Evolutionary conservation across 768 basidiomycete species (phyloP), one percentile per base, ranked within the genome.

Genomic region (Tylopilus rubrobrunneus): DNA sequence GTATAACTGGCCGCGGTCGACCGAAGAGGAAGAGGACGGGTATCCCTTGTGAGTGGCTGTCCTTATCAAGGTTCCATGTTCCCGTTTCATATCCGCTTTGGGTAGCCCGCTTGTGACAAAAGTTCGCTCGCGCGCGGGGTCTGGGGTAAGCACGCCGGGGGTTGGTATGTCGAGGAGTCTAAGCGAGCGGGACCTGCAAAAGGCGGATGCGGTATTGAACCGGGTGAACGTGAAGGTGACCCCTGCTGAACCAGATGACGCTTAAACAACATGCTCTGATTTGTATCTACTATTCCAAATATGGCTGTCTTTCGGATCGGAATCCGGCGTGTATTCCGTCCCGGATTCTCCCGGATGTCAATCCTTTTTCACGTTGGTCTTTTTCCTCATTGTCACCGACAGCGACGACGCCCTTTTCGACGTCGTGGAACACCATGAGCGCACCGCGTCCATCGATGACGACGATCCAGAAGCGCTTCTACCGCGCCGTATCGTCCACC

Each of bases 41-140:
- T 95, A 92, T 75, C 91, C 89, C 1, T 91, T 92, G 90, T 92
- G 63, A 47, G 89, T 81, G 45, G 39, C 54, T 55, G 41, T 56
- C 37, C 57, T 60, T 55, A 60, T 60, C 37, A 52, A 49, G 41
- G 53, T 47, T 48, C n/a, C 28, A 40, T 55, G 40, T 61, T 19
- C 41, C 31, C 27, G 23, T 45, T 55, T 62, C 39, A 60, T 52
- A 15, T 40, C 46, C 37, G 53, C 33, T 21, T 25, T 23, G 36
- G 55, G 46, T 49, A 92, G 89, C 85, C 91, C 89, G 0, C 74
- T 94, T 19, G 88, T 91, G 23, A 89, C 91, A 84, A 94, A 94
- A 71, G 86, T 92, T 21, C 86, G 91, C 46, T 92, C 88, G 33
- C 83, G 90, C 50, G 80, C 85, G 3, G 84, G 84, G 45, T 93